Evolutionary conservation across 2,329 filamentous ascomycete genomes (phyloP).

Genomic region (Colletotrichum costaricense): DNA sequence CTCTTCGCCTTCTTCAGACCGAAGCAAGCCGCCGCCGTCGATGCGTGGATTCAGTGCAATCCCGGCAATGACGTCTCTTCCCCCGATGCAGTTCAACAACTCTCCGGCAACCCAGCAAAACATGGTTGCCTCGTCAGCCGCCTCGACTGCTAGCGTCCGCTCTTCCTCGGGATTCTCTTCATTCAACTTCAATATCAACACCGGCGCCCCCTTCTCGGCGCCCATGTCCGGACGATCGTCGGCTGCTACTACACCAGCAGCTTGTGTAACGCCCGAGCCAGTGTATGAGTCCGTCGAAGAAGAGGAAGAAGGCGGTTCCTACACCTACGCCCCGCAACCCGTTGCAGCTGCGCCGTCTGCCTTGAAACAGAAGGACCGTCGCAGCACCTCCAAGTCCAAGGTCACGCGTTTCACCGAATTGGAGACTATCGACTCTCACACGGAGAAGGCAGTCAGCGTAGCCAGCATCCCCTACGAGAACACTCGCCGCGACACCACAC

Average conservation of each 20-base stretch:
- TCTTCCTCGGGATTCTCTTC: conserved; percentile 29
- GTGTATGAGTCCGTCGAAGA: conserved; percentile 29
- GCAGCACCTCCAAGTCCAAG: conserved; percentile 38
- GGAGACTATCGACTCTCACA: conserved; percentile 44
- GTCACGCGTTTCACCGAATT: conserved; percentile 44
- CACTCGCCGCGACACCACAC: conserved; percentile 25
- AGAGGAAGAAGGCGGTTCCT: conserved; percentile 10
- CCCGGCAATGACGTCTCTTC: conserved; percentile 15
- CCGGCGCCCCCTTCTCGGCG: conserved; percentile 24
- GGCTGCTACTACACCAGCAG: conserved; percentile 32
- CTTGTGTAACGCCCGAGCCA: conserved; percentile 30
- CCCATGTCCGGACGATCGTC: conserved; percentile 33
- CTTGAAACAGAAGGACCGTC: conserved; percentile 38
- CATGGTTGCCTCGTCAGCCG: conserved; percentile 26
- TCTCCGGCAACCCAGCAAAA: not conserved
- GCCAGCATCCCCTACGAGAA: conserved; percentile 14
- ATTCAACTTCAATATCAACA: conserved; percentile 30
- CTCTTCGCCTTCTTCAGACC: conserved; percentile 5
- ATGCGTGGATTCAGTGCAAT: conserved; percentile 45
- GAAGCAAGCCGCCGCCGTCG: conserved; percentile 42
- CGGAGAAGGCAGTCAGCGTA: conserved; percentile 30
- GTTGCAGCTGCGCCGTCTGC: conserved; percentile 15
- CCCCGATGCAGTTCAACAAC: conserved; percentile 24
- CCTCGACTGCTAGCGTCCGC: conserved; percentile 25
- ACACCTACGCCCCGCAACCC: conserved; percentile 16